Evolutionary conservation across 169 alveolate genomes (phyloP), one percentile per base, ranked within the genome.

Genomic region (Plasmodium knowlesi): DNA sequence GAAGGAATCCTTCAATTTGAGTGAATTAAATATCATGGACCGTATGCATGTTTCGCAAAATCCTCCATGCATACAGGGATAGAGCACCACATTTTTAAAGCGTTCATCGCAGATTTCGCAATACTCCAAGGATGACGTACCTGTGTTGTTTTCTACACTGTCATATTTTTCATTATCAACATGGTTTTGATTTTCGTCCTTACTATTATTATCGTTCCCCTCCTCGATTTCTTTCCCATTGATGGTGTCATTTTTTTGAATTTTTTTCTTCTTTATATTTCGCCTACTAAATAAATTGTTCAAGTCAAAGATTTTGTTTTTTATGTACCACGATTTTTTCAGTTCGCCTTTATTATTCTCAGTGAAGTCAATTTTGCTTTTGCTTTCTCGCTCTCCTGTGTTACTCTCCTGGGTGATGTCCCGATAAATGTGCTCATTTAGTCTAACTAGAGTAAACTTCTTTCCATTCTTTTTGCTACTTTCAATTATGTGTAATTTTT

Each of bases 21-120:
- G 28, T n/a, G 92, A 73, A 71, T 82, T 91, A 39, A 46, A 81
- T 81, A 91, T 53, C 92, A 91, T 39, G 25, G 82, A 91, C 83
- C 95, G 71, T 70, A 91, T 72, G 54, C 95, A 91, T 0, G 84
- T 25, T 91, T 91, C 95, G 74, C 95, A 91, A 54, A 91, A 91
- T 3, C 95, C 95, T 19, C 95, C 95, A 78, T 91, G 95, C 95
- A 91, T 91, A 61, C 95, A 91, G 37, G 95, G 95, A 30, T 91
- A 73, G 39, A 91, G 57, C 9, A 91, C 92, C n/a, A 91, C 84
- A 82, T 91, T 91, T 82, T 91, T 91, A 19, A 32, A 32, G 16
- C 92, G 92, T 28, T 91, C 95, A 81, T 91, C 95, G 73, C 95
- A 91, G 30, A 91, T 91, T 81, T 91, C 95, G 76, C 95, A 91